Percentiles rank a stretch among this genome's conserved stretches.
Conservation (phyloP, 805 yeast genomes). For the Barnettozyma californica region DNA sequence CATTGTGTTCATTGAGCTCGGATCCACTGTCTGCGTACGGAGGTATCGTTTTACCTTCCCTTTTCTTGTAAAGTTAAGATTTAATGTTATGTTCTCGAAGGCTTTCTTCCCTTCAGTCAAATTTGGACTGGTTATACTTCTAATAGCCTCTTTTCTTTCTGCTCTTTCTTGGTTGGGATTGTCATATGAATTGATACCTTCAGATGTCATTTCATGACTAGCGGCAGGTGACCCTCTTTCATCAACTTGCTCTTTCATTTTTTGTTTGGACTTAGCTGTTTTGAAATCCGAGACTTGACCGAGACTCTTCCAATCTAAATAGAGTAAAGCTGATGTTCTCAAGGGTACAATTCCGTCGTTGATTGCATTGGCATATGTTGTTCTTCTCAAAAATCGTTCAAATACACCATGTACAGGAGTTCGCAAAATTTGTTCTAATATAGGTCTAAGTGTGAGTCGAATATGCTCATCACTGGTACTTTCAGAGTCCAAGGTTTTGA, state of each 20-base stretch:
- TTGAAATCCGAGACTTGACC: constrained; percentile 38
- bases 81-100: not conserved
- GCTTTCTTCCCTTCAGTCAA: not conserved
- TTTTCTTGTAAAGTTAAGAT: not conserved
- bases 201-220: constrained; percentile 12
- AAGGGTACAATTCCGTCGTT: constrained; percentile 96
- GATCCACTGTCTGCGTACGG: constrained; percentile 20
- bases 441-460: constrained; percentile 41
- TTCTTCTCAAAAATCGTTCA: constrained; percentile 60
- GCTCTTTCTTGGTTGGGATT: not conserved
- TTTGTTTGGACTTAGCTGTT: constrained; percentile 6
- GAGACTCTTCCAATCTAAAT: constrained; percentile 79
- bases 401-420: constrained; percentile 66
- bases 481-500: constrained; percentile 7
- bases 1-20: not conserved
- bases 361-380: constrained; percentile 82
- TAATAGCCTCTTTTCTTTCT: not conserved
- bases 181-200: not conserved
- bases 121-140: not conserved
- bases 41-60: constrained; percentile 18
- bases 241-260: not conserved
- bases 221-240: constrained; percentile 9
- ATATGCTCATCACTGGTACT: constrained; percentile 9
- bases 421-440: constrained; percentile 69
- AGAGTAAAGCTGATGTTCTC: constrained; percentile 80